Evolutionary conservation across 2,329 filamentous ascomycete species (phyloP), one percentile per base, ranked within the genome.

Genomic region (Stachybotrys echinatus): DNA sequence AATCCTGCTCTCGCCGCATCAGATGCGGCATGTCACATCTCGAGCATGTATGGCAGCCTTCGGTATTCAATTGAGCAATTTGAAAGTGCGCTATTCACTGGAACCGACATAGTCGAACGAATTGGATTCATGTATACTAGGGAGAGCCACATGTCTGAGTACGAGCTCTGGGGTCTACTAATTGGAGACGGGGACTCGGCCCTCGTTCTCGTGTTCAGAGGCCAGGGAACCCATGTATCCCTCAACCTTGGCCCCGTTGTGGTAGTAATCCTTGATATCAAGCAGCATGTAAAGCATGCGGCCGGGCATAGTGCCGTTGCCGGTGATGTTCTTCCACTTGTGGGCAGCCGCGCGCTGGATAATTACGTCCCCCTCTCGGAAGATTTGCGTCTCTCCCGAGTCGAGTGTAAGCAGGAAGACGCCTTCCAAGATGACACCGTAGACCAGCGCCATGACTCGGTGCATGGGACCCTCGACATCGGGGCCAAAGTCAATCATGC

Each of bases 291-390:
- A 53, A 12, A 53, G 31, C 48, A 53, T 50, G 12, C 51, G 48
- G 14, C 27, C 51, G 19, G 48, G 39, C 48, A 48, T 14, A 6
- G 42, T 45, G 23, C 48, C 50, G 52, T 48, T 51, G 3, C 49
- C 49, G 4, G 54, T 50, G 23, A 46, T 37, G 51, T 81, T 81
- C 45, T 67, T 61, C 78, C 77, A 81, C 22, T 71, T 71, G 60
- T 83, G 79, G 65, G 74, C 76, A 3, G 78, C 80, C 1, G 71
- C 77, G 39, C 80, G 66, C 62, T 83, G 78, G 19, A 83, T 73
- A 10, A 73, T 73, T n/a, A 81, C 64, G 56, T 83, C 79, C 3
- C 79, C 79, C 12, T 70, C 65, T 44, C 66, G 64, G 70, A 83
- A 65, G 21, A 66, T 50, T 42, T 68, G 67, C 45, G 60, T 67